Evolutionary conservation across 148 eudicot species (phyloP).

Genomic region (Cornus florida): DNA sequence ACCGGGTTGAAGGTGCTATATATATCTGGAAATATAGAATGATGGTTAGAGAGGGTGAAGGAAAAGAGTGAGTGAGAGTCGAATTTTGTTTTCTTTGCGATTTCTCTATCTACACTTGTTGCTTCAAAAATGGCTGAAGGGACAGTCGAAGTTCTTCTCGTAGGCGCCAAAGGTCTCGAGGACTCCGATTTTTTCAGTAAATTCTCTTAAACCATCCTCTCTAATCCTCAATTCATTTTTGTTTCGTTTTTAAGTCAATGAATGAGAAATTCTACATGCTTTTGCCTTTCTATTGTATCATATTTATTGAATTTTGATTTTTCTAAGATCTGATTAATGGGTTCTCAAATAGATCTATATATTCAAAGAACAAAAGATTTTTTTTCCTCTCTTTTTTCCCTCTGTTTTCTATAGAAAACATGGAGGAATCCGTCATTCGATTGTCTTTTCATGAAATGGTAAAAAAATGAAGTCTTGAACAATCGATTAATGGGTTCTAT

Average conservation of each 20-base stretch:
- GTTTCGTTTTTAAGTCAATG: not conserved
- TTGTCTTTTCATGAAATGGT: too few species aligned
- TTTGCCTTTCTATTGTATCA: not conserved
- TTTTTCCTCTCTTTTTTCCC: not conserved
- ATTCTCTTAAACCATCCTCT: slow-evolving; percentile 1
- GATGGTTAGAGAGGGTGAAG: too few species aligned
- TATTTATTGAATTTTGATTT: not conserved
- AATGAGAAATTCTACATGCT: not conserved
- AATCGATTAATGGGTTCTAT: too few species aligned
- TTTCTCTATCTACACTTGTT: not conserved
- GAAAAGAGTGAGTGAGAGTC: not conserved
- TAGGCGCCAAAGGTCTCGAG: slow-evolving; percentile 60
- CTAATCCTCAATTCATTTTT: not conserved
- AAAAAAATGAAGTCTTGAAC: too few species aligned
- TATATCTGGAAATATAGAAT: not conserved
- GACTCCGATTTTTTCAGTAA: slow-evolving; percentile 55
- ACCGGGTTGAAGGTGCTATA: too few species aligned
- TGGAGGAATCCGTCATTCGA: not conserved
- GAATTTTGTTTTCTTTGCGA: not conserved
- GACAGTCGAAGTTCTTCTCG: slow-evolving; percentile 55
- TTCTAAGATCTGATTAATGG: not conserved
- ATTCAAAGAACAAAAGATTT: too few species aligned
- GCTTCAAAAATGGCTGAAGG: slow-evolving; percentile 22
- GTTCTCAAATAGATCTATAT: not conserved
- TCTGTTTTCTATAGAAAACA: not conserved